Evolutionary conservation across 192 early-diverging fungal species (phyloP), one percentile per base, ranked within the genome.

Genomic region (Rhizoclosmatium globosum): DNA sequence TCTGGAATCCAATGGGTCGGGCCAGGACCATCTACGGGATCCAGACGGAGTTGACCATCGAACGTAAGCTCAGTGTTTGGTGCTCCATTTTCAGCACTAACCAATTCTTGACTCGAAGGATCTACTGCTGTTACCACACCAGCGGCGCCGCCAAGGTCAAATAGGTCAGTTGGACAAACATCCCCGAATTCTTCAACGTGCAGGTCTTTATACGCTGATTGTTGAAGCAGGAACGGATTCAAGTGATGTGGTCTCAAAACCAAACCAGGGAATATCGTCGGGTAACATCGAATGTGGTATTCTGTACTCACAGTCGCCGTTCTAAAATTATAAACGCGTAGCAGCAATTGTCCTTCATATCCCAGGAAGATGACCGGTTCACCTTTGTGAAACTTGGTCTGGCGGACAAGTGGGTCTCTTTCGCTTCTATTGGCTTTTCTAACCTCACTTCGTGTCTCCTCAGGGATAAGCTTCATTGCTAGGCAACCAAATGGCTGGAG

Each of bases 181-280:
- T 21, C 61, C 61, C n/a, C n/a, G 61, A 38, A 64, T 41, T 41
- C n/a, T 64, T 64, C 61, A 64, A 64, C 61, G n/a, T 64, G 39
- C n/a, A 64, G 39, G 61, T 64, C 39, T 64, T 64, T 64, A 38
- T 21, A 64, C n/a, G 48, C 48, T 15, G 48, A 50, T 50, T 50
- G 48, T 50, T 50, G 48, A 50, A 50, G 48, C 15, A 50, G 48
- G 48, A 50, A 50, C 48, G 48, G 48, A 50, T 50, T 50, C 48
- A 50, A 50, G 48, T 50, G 48, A 50, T 64, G 61, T 7, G n/a
- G n/a, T 64, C 21, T 64, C 39, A 64, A n/a, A 21, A 64, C 61
- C 21, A 64, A 21, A 64, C 61, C 61, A 64, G 61, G 61, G n/a
- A 64, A 64, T 4, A 64, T 64, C n/a, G 61, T 64, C 39, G 61